Base-by-base conservation (phyloP, 1,139 yeast species). In the Sugiyamaella xylanicola region DNA sequence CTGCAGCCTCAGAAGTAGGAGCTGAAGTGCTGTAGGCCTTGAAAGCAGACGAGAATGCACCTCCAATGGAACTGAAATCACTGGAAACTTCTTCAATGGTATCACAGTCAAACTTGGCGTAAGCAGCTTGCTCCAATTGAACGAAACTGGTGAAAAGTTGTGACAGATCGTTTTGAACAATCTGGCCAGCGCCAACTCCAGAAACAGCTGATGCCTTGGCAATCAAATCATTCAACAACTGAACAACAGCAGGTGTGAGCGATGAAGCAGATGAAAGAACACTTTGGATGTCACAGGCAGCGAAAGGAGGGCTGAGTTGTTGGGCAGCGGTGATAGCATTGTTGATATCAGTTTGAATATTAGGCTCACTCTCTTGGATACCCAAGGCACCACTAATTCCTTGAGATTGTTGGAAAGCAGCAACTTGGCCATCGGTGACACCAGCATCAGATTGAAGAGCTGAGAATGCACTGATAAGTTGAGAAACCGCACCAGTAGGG, bases 371-470 rank as follows among this genome's bases (percentile, higher is more conserved):
- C 16, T 29, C 47, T 54, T 59, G 62, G 50, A 60, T 55, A 15
- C 53, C 45, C 20, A 59, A 27, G 25, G 64, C 64, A 39, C 61
- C 64, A 47, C 44, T 35, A 16, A 60, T 47, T 32, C 63, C 63
- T 29, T 48, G 52, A 11, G 52, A 48, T 29, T 48, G 8, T 21
- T 48, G 41, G 19, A 48, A 48, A 16, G 40, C 37, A 11, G 15
- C 27, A 4, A 48, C 52, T 7, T 27, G 43, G n/a, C 27, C 40
- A 27, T 48, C 52, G n/a, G 52, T 48, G 25, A 29, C 46, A 9
- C 43, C 16, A n/a, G 52, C 19, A 27, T 48, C 52, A 1, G 52
- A 48, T 41, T 48, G 47, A 27, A 48, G 47, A 17, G 52, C 52
- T 9, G 45, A 17, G 35, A 48, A 48, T 15, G 52, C 52, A 39